Percentiles rank a stretch among this genome's conserved stretches.
phyloP scores from a whole-genome alignment of 345 rosid genomes.

The Acer yangbiense region DNA sequence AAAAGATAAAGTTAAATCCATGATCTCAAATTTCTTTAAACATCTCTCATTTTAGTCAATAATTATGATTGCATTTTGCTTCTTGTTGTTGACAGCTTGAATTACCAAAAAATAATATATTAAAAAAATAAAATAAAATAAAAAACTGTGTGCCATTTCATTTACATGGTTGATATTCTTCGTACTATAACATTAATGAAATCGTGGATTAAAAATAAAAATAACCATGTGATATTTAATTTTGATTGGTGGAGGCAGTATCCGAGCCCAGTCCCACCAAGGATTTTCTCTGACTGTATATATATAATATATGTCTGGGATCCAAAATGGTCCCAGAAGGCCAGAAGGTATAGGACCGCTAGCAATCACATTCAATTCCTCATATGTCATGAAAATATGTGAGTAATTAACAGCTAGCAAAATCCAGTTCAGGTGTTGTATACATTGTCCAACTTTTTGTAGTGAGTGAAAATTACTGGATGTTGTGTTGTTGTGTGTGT shows the following conservation, averaged over 20 bases:
- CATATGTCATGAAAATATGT: neutral
- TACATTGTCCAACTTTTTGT: constrained; percentile 16
- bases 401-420: constrained; percentile 15
- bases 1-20: constrained; percentile 17
- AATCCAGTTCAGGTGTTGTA: constrained; percentile 16
- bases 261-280: neutral
- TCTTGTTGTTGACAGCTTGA: constrained; percentile 46
- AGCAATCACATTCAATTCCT: neutral
- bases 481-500: constrained; percentile 23
- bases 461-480: constrained; percentile 12
- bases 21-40: constrained; percentile 26
- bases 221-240: no score
- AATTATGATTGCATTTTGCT: constrained; percentile 42
- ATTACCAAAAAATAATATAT: neutral
- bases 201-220: no score
- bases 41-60: constrained; percentile 44
- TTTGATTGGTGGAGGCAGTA: neutral
- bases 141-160: constrained; percentile 19
- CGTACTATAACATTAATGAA: no score
- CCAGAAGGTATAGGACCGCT: constrained; percentile 15
- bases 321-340: constrained; percentile 26
- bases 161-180: neutral
- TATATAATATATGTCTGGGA: neutral
- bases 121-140: neutral
- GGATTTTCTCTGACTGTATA: neutral